phyloP scores from a whole-genome alignment of 2,329 filamentous ascomycete genomes.

The Fusarium bulbicola region DNA sequence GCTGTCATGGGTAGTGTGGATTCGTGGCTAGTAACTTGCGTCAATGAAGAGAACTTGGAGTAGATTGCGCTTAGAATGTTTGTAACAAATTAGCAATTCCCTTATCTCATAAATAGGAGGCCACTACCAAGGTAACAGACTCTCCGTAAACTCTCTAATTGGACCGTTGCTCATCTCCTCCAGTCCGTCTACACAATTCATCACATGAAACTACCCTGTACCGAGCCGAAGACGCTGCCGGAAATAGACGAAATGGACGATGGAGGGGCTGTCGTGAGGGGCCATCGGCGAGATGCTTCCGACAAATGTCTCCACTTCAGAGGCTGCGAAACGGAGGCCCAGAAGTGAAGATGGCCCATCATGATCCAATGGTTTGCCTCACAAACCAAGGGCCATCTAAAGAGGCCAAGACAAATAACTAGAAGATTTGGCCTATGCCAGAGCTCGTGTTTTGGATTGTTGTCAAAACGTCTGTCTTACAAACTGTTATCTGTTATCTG shows the following conservation, averaged over 20 bases:
- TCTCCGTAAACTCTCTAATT: background rate
- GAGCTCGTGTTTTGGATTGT: background rate
- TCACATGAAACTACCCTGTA: background rate
- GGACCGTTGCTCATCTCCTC: background rate
- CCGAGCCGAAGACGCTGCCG: background rate
- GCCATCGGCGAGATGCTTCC: background rate
- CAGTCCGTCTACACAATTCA: no score
- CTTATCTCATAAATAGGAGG: background rate
- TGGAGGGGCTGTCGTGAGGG: background rate
- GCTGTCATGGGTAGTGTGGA: accelerated
- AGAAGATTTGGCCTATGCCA: background rate
- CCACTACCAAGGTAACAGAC: background rate
- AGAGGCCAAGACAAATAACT: background rate
- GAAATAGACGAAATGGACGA: background rate
- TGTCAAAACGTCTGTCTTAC: background rate
- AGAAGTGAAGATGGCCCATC: accelerated
- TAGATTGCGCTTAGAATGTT: background rate
- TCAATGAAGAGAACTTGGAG: accelerated
- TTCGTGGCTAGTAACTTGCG: accelerated
- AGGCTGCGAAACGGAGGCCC: accelerated
- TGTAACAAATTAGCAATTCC: background rate
- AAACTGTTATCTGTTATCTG: background rate
- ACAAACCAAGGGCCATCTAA: accelerated
- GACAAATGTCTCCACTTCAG: background rate
- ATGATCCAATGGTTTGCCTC: background rate